These are phyloP conservation scores for Populus alba DNA, from an alignment of 345 rosid species.

Conservation along the genomic window DNA sequence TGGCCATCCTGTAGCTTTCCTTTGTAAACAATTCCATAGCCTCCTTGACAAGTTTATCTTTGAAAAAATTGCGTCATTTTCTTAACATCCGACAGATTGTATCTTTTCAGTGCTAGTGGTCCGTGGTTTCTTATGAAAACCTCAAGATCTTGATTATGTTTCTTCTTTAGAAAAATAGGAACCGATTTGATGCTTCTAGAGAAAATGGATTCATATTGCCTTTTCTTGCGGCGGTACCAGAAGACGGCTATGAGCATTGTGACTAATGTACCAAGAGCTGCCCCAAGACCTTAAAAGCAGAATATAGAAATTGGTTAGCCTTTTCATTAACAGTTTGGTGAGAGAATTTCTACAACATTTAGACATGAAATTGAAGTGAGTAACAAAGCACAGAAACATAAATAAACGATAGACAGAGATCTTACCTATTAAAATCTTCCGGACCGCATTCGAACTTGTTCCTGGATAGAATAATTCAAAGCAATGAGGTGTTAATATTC, in stretches of 20 bases:
- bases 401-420: background rate
- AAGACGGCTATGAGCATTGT: slow-evolving; percentile 7
- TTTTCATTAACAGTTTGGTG: background rate
- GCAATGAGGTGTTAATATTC: slow-evolving; percentile 2
- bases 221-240: slow-evolving; percentile 30
- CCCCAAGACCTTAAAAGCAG: slow-evolving; percentile 26
- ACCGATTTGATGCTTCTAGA: slow-evolving; percentile 40
- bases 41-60: slow-evolving; percentile 16
- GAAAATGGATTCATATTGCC: slow-evolving; percentile 25
- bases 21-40: slow-evolving; percentile 8
- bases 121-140: background rate
- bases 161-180: background rate
- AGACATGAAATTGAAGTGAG: background rate
- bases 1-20: background rate
- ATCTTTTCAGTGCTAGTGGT: background rate
- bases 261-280: slow-evolving; percentile 18
- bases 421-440: slow-evolving; percentile 15
- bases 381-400: background rate
- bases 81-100: slow-evolving; percentile 2
- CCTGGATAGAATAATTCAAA: slow-evolving; percentile 1
- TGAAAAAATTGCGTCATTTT: slow-evolving; percentile 6
- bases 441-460: background rate
- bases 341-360: background rate
- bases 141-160: slow-evolving; percentile 1
- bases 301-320: background rate